A percentile compares a stretch with the other conserved stretches of the same genome.
Conservation (phyloP, 129 eudicot genomes). For the Arctium minus region DNA sequence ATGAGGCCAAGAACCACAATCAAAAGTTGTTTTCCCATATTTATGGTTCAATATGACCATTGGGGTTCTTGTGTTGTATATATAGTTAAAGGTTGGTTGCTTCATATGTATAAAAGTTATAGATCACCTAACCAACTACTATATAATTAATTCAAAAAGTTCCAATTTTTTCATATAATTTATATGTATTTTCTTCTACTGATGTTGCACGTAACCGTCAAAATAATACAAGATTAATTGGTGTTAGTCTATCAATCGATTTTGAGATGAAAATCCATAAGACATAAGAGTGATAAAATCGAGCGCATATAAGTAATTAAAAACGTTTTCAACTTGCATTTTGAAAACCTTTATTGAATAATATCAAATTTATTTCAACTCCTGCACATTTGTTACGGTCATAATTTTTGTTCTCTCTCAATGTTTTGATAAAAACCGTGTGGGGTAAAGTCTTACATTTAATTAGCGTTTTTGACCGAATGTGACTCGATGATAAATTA, state of each 20-base stretch:
- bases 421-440: not conserved
- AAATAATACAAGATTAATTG: not conserved
- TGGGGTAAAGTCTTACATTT: not conserved
- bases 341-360: no score
- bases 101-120: not conserved
- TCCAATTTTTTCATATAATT: no score
- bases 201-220: not conserved
- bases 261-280: not conserved
- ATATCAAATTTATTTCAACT: no score
- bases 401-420: not conserved
- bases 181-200: not conserved
- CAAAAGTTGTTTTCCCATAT: constrained; percentile 33
- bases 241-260: not conserved
- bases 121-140: constrained; percentile 39
- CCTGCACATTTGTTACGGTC: no score
- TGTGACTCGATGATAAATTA: not conserved
- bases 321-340: no score
- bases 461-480: not conserved
- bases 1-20: constrained; percentile 21
- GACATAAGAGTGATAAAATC: not conserved
- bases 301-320: no score
- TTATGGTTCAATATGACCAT: constrained; percentile 7
- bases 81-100: constrained; percentile 27
- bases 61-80: constrained; percentile 18
- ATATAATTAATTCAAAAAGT: constrained; percentile 9